phyloP scores from a whole-genome alignment of 495 filamentous ascomycete species.

The Chaetomium tenue region DNA sequence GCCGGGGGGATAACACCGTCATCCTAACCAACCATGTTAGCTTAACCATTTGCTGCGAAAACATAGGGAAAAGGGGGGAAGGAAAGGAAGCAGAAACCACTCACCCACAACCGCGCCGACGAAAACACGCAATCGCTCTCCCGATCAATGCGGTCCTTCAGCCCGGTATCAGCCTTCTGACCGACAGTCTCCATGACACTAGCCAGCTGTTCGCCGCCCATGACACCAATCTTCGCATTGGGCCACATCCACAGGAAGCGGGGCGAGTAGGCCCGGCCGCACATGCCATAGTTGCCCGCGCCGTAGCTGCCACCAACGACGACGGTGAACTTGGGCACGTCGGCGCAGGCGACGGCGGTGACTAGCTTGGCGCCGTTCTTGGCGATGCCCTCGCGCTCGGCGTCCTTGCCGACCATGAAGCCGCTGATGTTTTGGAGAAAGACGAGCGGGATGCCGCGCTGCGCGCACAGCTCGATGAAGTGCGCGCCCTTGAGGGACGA shows the following conservation, averaged over 20 bases:
- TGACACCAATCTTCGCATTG: slow-evolving; percentile 90
- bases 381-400: slow-evolving; percentile 91
- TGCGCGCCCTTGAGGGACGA: slow-evolving; percentile 91
- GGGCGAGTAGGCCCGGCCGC: slow-evolving; percentile 90
- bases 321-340: slow-evolving; percentile 96
- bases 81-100: slow-evolving; percentile 22
- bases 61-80: not conserved
- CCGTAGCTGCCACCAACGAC: slow-evolving; percentile 90
- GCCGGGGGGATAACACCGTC: slow-evolving; percentile 90
- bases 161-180: slow-evolving; percentile 72
- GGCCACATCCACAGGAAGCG: slow-evolving; percentile 97
- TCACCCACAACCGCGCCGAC: slow-evolving; percentile 82
- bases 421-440: slow-evolving; percentile 97
- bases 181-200: slow-evolving; percentile 95
- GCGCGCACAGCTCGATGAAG: slow-evolving; percentile 95
- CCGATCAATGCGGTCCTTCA: slow-evolving; percentile 80
- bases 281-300: slow-evolving; percentile 67
- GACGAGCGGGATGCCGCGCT: slow-evolving; percentile 83
- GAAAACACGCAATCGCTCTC: slow-evolving; percentile 90
- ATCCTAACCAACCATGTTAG: slow-evolving; percentile 51
- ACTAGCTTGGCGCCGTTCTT: slow-evolving; percentile 98
- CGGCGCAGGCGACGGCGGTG: slow-evolving; percentile 89
- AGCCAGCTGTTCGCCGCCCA: slow-evolving; percentile 91
- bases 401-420: slow-evolving; percentile 95
- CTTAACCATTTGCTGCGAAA: not conserved